Conservation (phyloP, 1,139 yeast genomes). For the Meyerozyma smithsonii region DNA sequence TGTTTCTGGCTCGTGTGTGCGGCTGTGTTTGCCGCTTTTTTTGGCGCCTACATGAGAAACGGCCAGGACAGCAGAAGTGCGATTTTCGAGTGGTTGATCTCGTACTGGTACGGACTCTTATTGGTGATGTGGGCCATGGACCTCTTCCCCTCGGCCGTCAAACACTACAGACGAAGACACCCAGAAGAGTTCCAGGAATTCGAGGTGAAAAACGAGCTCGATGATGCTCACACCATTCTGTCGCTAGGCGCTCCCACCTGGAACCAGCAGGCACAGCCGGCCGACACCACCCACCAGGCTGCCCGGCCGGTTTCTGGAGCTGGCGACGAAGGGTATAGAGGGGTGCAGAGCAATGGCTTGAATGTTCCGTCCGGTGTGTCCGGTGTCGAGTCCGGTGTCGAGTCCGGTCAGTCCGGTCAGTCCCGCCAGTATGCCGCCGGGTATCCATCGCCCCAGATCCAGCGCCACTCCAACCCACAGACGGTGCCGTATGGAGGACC, state of each 20-base stretch:
- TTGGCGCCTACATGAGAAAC: conserved; percentile 45
- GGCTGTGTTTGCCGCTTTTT: conserved; percentile 62
- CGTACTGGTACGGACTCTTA: conserved; percentile 77
- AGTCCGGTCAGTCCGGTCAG: too few species aligned
- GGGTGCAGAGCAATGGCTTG: not conserved
- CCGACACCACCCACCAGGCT: not conserved
- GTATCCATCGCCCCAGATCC: conserved; percentile 1
- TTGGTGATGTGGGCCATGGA: conserved; percentile 66
- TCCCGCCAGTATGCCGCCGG: not conserved
- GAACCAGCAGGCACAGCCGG: not conserved
- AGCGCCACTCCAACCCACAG: not conserved
- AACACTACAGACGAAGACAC: conserved; percentile 15
- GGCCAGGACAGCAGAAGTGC: conserved; percentile 46
- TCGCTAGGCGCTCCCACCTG: not conserved
- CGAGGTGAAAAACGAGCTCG: not conserved
- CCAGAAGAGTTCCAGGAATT: conserved; percentile 9
- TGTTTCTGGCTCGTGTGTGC: conserved; percentile 66
- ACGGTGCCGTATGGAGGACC: not conserved
- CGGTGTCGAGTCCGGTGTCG: too few species aligned
- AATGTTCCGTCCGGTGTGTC: too few species aligned
- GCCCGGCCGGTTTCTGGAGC: not conserved
- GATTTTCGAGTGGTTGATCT: conserved; percentile 75
- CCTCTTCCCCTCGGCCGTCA: conserved; percentile 56
- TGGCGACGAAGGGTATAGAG: not conserved
- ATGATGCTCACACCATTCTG: conserved; percentile 1